Conservation (phyloP, 2,329 filamentous ascomycete genomes). For the Ascomycota sp. region DNA sequence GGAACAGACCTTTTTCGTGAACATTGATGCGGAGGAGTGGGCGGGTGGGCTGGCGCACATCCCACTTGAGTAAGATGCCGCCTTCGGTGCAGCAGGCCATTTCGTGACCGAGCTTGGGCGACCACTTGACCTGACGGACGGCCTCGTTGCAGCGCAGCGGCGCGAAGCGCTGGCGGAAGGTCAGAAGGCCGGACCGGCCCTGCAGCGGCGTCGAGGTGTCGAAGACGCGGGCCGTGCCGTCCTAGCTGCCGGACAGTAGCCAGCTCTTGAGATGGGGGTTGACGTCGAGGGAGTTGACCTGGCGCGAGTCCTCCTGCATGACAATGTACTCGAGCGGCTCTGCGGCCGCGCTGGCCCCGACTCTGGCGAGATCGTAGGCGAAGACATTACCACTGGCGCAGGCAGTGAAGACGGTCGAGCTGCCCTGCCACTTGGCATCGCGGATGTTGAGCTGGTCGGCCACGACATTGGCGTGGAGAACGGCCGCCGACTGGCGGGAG, state of each 20-base stretch:
- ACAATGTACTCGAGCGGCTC: constrained; percentile 33
- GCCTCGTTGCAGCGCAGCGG: constrained; percentile 18
- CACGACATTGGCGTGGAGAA: constrained; percentile 17
- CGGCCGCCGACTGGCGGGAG: constrained; percentile 22
- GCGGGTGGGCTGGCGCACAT: constrained; percentile 31
- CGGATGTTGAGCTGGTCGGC: constrained; percentile 42
- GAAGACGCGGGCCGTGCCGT: constrained; percentile 41
- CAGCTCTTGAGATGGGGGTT: constrained; percentile 37
- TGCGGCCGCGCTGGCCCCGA: constrained; percentile 21
- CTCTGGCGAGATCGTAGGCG: constrained; percentile 35
- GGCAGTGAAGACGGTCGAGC: constrained; percentile 38
- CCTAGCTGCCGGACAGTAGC: constrained; percentile 42
- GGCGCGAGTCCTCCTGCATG: constrained; percentile 38
- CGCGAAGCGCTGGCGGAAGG: constrained; percentile 25
- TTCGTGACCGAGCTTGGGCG: constrained; percentile 36
- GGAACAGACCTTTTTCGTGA: constrained; percentile 37
- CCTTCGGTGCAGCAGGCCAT: constrained; percentile 46
- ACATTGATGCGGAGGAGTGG: constrained; percentile 39
- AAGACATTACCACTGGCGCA: constrained; percentile 45
- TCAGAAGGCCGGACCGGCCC: constrained; percentile 26
- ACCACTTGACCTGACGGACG: constrained; percentile 45
- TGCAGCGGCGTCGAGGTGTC: constrained; percentile 30
- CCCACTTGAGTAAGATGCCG: constrained; percentile 43
- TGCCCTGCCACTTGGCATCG: constrained; percentile 37
- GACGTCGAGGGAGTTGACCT: constrained; percentile 42